These are phyloP conservation scores for Camellia sinensis DNA, from an alignment of 148 eudicot species.

Conservation along the genomic window DNA sequence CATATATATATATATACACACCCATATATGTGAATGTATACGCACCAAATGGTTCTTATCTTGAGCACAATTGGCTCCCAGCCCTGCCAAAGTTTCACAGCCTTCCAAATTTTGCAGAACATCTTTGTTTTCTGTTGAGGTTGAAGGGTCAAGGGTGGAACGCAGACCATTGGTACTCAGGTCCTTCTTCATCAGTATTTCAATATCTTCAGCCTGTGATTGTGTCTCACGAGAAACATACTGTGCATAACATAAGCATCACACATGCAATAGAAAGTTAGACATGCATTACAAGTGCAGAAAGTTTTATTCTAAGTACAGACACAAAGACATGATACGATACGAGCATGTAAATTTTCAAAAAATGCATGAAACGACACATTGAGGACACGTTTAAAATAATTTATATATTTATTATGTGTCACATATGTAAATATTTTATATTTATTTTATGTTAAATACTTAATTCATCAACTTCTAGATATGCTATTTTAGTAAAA, in stretches of 20 bases:
- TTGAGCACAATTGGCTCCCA: conserved; percentile 14
- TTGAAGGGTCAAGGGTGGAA: conserved; percentile 3
- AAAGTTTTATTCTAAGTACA: too few species aligned
- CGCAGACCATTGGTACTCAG: neutral
- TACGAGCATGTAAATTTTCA: too few species aligned
- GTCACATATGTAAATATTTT: too few species aligned
- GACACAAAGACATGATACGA: too few species aligned
- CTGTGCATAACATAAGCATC: conserved; percentile 24
- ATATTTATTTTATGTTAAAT: too few species aligned
- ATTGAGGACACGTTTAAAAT: too few species aligned
- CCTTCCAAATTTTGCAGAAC: conserved; percentile 20
- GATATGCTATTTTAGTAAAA: too few species aligned
- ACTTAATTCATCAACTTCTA: too few species aligned
- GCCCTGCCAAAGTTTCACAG: conserved; percentile 18
- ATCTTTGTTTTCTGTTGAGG: conserved; percentile 10
- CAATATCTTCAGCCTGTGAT: conserved; percentile 19
- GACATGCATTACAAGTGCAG: neutral
- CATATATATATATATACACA: too few species aligned
- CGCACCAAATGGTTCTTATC: conserved; percentile 20
- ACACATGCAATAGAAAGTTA: neutral
- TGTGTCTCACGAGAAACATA: conserved; percentile 23
- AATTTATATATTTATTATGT: too few species aligned
- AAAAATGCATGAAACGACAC: too few species aligned
- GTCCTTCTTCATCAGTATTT: conserved; percentile 20
- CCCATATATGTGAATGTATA: neutral